Evolutionary conservation across 768 basidiomycete species (phyloP).

Genomic region (Candolleomyces eurysporus): DNA sequence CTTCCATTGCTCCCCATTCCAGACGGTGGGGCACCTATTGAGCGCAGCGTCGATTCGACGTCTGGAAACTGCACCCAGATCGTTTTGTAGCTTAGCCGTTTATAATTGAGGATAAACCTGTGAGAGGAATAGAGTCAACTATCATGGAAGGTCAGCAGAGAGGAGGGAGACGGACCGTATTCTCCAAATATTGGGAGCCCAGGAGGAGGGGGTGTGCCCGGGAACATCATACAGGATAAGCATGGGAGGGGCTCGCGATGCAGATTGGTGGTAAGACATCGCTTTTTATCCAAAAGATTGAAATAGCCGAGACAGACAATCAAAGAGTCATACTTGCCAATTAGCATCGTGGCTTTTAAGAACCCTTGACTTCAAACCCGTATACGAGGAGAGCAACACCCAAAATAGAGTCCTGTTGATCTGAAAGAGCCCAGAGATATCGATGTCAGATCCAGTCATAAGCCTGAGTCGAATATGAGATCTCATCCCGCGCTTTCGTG

Average conservation of each 20-base stretch:
- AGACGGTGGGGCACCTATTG: constrained; percentile 60
- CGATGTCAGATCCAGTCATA: constrained; percentile 13
- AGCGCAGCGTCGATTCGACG: constrained; percentile 57
- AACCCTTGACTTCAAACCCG: background rate
- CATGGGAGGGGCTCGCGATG: constrained; percentile 33
- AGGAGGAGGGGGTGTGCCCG: constrained; percentile 60
- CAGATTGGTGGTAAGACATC: constrained; percentile 18
- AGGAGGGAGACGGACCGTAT: constrained; percentile 45
- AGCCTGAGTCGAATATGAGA: background rate
- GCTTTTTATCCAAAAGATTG: background rate
- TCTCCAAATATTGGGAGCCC: constrained; percentile 77
- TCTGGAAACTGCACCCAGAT: constrained; percentile 71
- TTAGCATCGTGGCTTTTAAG: background rate
- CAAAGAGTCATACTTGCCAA: constrained; percentile 1
- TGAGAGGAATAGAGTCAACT: constrained; percentile 3
- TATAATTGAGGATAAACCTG: constrained; percentile 77
- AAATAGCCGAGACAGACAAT: background rate
- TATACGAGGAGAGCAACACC: background rate
- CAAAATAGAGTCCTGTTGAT: background rate
- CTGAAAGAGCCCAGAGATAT: background rate
- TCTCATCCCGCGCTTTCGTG: background rate
- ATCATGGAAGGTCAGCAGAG: background rate
- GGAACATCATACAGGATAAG: constrained; percentile 70
- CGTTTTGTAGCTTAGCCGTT: constrained; percentile 67
- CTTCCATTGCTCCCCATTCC: constrained; percentile 52